phyloP scores from a whole-genome alignment of 2,329 filamentous ascomycete species.

The Hypomyces rosellus region DNA sequence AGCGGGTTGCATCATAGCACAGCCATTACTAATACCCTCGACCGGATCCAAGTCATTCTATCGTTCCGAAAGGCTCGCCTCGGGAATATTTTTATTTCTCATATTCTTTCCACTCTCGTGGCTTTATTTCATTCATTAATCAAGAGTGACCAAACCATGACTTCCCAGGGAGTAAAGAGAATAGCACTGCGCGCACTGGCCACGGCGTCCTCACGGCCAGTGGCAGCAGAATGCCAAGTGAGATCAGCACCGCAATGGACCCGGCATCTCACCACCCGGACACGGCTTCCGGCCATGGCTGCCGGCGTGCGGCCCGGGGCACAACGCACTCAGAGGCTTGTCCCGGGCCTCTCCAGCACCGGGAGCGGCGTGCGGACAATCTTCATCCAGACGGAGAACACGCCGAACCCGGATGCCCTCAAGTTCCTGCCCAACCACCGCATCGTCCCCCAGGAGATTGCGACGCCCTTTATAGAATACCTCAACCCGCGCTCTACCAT shows the following conservation, averaged over 20 bases:
- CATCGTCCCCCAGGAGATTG: constrained; percentile 68
- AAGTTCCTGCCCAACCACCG: constrained; percentile 93
- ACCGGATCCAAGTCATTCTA: not conserved
- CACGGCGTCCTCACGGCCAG: constrained; percentile 16
- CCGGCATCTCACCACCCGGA: constrained; percentile 23
- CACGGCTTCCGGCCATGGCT: constrained; percentile 15
- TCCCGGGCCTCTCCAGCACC: constrained; percentile 20
- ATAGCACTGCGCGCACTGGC: not conserved
- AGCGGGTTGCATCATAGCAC: constrained; percentile 21
- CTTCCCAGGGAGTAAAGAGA: not conserved
- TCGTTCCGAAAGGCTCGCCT: not conserved
- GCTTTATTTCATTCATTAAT: not conserved
- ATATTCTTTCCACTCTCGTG: not conserved
- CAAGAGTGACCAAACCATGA: not conserved
- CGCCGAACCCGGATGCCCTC: constrained; percentile 89
- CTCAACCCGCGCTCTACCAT: constrained; percentile 82
- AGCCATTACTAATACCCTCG: constrained; percentile 26
- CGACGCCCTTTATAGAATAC: constrained; percentile 83
- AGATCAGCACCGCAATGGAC: constrained; percentile 20
- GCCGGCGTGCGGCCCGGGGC: constrained; percentile 18
- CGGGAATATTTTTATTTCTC: not conserved
- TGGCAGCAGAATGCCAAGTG: constrained; percentile 14
- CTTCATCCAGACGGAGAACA: constrained; percentile 95
- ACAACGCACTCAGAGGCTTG: constrained; percentile 11
- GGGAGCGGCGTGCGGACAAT: constrained; percentile 59